Conservation (phyloP, 768 basidiomycete species). For the Podaxis sp. region DNA sequence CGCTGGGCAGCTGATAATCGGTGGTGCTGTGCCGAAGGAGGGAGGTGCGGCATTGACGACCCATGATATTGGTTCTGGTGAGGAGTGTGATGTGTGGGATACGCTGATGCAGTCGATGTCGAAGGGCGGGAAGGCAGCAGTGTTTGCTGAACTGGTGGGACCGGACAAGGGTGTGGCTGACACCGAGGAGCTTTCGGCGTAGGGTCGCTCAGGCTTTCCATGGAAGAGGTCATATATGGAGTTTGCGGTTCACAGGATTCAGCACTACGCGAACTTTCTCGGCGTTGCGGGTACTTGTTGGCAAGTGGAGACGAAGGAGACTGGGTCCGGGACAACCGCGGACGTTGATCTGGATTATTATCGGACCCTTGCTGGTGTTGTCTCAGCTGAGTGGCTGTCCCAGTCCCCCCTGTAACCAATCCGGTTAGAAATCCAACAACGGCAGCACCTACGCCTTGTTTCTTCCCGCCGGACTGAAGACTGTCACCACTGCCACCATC, state of each 20-base stretch:
- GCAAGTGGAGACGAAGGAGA: constrained; percentile 27
- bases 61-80: not conserved
- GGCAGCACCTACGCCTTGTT: constrained; percentile 47
- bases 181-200: constrained; percentile 17
- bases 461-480: constrained; percentile 24
- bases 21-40: not conserved
- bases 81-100: not conserved
- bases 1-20: not conserved
- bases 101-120: not conserved
- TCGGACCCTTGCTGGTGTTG: constrained; percentile 1
- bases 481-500: constrained; percentile 19
- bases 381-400: not conserved
- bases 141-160: not conserved
- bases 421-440: constrained; percentile 67
- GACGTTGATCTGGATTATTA: not conserved
- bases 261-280: not conserved
- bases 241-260: constrained; percentile 22
- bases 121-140: constrained; percentile 10
- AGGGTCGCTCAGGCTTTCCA: constrained; percentile 27
- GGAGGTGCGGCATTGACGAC: not conserved
- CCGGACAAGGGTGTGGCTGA: not conserved
- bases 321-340: constrained; percentile 6
- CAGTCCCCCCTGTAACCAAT: constrained; percentile 42
- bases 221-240: constrained; percentile 28
- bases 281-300: constrained; percentile 12